Evolutionary conservation across 495 filamentous ascomycete genomes (phyloP).

Genomic region (Pseudomonodictys pantanalensis): DNA sequence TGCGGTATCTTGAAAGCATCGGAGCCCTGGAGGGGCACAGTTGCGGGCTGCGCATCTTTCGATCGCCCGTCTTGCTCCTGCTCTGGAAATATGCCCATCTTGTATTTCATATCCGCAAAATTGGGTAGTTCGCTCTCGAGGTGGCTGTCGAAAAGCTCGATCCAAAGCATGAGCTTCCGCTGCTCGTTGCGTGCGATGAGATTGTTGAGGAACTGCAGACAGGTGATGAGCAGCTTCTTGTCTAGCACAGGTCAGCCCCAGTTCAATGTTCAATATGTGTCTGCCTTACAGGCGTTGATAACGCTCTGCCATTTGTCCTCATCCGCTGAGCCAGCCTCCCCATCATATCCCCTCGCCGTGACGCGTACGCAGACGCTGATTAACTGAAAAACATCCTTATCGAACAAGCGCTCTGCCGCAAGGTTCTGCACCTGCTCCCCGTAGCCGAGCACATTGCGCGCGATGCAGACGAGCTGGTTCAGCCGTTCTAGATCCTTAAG

Average conservation of each 20-base stretch:
- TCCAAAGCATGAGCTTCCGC: constrained; percentile 87
- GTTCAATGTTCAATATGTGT: constrained; percentile 42
- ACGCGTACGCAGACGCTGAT: constrained; percentile 83
- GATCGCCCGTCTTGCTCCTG: not conserved
- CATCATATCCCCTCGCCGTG: constrained; percentile 85
- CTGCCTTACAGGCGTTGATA: constrained; percentile 45
- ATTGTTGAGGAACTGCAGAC: constrained; percentile 88
- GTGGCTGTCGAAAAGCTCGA: constrained; percentile 68
- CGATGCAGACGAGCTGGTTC: constrained; percentile 80
- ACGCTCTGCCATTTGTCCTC: constrained; percentile 72
- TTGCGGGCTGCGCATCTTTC: not conserved
- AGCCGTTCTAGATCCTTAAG: constrained; percentile 79
- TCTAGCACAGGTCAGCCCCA: constrained; percentile 45
- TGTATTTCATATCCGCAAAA: constrained; percentile 23
- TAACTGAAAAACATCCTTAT: constrained; percentile 77
- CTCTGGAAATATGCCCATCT: constrained; percentile 17
- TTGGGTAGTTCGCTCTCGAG: constrained; percentile 31
- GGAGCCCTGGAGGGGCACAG: not conserved
- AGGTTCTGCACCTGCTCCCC: constrained; percentile 82
- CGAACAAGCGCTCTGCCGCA: constrained; percentile 73
- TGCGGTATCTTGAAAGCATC: constrained; percentile 28
- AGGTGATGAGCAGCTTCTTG: constrained; percentile 86
- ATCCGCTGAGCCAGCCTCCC: constrained; percentile 63
- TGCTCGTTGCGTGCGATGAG: constrained; percentile 88
- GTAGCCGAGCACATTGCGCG: constrained; percentile 77